Evolutionary conservation across 805 yeast species (phyloP), one percentile per base, ranked within the genome.

Genomic region (Metschnikowia shivogae): DNA sequence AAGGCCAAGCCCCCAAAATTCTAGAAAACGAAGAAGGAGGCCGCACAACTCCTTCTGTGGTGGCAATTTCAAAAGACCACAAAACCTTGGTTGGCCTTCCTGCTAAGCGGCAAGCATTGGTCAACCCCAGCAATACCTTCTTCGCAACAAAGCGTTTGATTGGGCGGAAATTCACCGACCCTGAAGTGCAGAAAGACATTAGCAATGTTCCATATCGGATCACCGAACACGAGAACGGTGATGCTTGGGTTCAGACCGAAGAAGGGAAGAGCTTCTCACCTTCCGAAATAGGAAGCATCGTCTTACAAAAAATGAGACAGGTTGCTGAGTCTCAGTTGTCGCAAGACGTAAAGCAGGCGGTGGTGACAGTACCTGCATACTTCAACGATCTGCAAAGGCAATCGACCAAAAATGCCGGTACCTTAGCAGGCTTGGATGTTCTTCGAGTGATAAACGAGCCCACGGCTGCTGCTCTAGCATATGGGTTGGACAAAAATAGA

Each of bases 391-490:
- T 86, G 14, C 93, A 85, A 63, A 74, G 93, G 63, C 89, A 82
- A 61, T 90, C 92, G 5, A 86, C 93, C n/a, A 84, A 85, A 60
- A 77, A 76, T 59, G 87, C 92, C 0, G 95, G 92, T 29, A 72
- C 74, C 56, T 67, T 83, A 54, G 86, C 85, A n/a, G 92, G 92
- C 22, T 64, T 86, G 54, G 81, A 85, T 46, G 86, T 86, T 26
- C 64, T 85, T 55, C 72, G 95, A 62, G 89, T 86, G 37, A 77
- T 86, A 28, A 86, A 86, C 63, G 93, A 86, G 64, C 93, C 93
- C 34, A 86, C 58, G 6, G 97, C 97, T 42, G 97, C 97, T 56
- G 97, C 97, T 54, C 87, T 89, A 73, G 97, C 97, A 57, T 89
- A 89, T 76, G 97, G 97, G 74, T 80, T 90, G 53, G 92, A 86